Percentiles rank a stretch among this genome's conserved stretches.
These are phyloP conservation scores for Phytopythium mirpurense DNA, from an alignment of 352 stramenopile genomes.

Conservation along the genomic window DNA sequence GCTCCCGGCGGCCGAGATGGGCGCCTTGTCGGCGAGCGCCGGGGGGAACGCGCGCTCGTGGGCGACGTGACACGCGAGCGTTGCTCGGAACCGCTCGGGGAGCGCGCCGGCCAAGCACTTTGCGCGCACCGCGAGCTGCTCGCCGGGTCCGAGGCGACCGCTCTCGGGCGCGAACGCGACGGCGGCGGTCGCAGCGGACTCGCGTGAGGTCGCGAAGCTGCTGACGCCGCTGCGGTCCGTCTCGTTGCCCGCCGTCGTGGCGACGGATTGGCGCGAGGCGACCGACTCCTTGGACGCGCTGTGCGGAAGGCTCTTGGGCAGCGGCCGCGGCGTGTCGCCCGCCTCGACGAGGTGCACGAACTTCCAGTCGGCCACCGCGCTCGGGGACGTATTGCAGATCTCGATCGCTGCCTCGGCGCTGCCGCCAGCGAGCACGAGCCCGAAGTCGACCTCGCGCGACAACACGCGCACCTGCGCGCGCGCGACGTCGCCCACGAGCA, in stretches of 20 bases:
- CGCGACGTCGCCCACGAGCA: constrained; percentile 43
- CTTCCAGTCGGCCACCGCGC: constrained; percentile 29
- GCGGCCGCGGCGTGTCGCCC: neutral
- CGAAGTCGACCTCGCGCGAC: constrained; percentile 62
- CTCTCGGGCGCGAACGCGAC: constrained; percentile 45
- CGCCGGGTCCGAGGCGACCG: constrained; percentile 34
- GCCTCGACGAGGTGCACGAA: constrained; percentile 38
- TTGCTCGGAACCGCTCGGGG: constrained; percentile 55
- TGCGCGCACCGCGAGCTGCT: constrained; percentile 30
- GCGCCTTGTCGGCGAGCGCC: neutral
- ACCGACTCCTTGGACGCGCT: constrained; percentile 52
- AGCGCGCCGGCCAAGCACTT: constrained; percentile 48
- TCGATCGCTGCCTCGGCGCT: constrained; percentile 27
- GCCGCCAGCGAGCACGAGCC: constrained; percentile 55
- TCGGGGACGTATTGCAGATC: constrained; percentile 20
- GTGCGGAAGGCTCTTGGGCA: constrained; percentile 11
- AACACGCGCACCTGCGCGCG: constrained; percentile 37
- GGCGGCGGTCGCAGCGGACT: constrained; percentile 34
- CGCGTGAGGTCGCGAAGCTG: constrained; percentile 36
- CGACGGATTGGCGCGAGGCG: constrained; percentile 27
- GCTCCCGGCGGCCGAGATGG: neutral
- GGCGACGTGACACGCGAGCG: constrained; percentile 33
- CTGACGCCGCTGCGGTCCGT: constrained; percentile 27
- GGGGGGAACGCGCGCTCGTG: constrained; percentile 21
- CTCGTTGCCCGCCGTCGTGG: constrained; percentile 30